Evolutionary conservation across 805 yeast genomes (phyloP), one percentile per base, ranked within the genome.

Genomic region (Yamadazyma olivae): DNA sequence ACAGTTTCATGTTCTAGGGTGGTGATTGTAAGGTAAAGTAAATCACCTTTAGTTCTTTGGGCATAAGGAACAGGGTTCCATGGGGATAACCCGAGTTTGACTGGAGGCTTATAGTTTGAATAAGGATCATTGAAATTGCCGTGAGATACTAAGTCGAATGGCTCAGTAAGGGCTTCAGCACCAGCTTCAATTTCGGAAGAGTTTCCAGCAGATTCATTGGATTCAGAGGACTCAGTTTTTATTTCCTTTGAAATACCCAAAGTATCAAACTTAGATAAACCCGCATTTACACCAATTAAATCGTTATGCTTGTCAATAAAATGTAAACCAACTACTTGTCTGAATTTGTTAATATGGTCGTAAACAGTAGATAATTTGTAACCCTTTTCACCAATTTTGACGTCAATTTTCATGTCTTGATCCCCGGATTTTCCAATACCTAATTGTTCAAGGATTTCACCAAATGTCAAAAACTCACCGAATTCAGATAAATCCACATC

Each of bases 61-160:
- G 68, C 62, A 13, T 81, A 67, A 20, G 91, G 82, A 10, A 88
- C 88, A 3, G 97, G 96, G 45, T 85, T 81, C 93, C 96, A 91
- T 36, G 77, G 75, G 10, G 96, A 85, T 33, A 88, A 56, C 35
- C 65, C 54, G 32, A 78, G 60, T 45, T 70, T 75, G 42, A 93
- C 61, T 6, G 91, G 83, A 15, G 72, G 64, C 24, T 57, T 50
- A 33, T 68, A 46, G 29, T 50, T 40, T 22, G 45, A 46, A 29
- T 51, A 51, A 12, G 63, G 44, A 10, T 58, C 49, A 17, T 57
- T 54, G 13, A 60, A 59, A 4, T 53, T 48, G 2, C 72, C 63
- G 36, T 56, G 51, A 2, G 39, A 36, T 30, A 34, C 38, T 30
- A 53, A 33, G 5, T 17, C 13, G 23, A 45, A 15, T 5, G 23